Conservation (phyloP, 306 rosid genomes). For the Boehmeria nivea region DNA sequence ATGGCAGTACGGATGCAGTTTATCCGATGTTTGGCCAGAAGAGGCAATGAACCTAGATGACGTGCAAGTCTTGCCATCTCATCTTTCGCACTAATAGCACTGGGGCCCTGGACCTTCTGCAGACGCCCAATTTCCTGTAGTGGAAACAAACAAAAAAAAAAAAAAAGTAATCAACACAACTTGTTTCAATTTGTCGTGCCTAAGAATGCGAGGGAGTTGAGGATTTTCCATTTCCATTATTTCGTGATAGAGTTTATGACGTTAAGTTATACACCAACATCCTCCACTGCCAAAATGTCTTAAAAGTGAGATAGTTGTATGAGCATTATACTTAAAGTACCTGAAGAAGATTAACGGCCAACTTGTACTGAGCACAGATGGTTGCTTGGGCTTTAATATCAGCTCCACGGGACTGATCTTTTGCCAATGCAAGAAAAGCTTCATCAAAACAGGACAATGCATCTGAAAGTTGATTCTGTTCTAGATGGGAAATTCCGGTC, state of each 20-base stretch:
- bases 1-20: slow-evolving; percentile 95
- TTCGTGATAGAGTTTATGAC: too few species aligned
- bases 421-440: slow-evolving; percentile 90
- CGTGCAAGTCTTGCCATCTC: slow-evolving; percentile 99
- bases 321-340: slow-evolving; percentile 25
- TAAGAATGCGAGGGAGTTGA: too few species aligned
- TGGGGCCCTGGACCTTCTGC: slow-evolving; percentile 79
- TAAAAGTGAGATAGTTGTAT: too few species aligned
- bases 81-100: slow-evolving; percentile 93
- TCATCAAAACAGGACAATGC: slow-evolving; percentile 93
- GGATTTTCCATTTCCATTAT: too few species aligned
- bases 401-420: slow-evolving; percentile 92
- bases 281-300: too few species aligned
- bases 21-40: slow-evolving; percentile 88
- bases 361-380: slow-evolving; percentile 96
- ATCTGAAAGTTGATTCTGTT: slow-evolving; percentile 90
- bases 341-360: slow-evolving; percentile 89
- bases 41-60: slow-evolving; percentile 94
- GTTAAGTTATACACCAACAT: too few species aligned
- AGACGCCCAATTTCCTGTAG: slow-evolving; percentile 91
- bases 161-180: too few species aligned
- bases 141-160: too few species aligned
- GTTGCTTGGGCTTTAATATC: slow-evolving; percentile 98
- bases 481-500: slow-evolving; percentile 94
- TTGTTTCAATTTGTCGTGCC: too few species aligned